Evolutionary conservation across 2,329 filamentous ascomycete genomes (phyloP), one percentile per base, ranked within the genome.

Genomic region (Delphinella strobiligena): DNA sequence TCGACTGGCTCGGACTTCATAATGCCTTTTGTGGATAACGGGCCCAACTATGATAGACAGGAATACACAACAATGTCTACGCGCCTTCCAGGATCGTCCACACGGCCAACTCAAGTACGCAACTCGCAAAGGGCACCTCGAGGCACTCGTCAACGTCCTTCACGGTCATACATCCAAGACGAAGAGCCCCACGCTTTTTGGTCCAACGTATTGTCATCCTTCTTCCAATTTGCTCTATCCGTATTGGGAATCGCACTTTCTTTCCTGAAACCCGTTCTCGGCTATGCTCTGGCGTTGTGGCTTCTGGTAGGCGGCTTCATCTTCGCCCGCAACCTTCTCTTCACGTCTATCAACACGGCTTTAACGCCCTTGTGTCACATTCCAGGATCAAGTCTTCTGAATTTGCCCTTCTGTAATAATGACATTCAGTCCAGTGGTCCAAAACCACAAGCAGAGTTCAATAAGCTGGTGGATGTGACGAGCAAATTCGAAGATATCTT

Each of bases 401-500:
- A 71, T 43, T 61, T 86, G 1, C 72, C 80, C 0, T 81, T 84
- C 49, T 88, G 82, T 47, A n/a, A 15, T 8, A 10, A n/a, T 12
- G 11, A 35, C 48, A 47, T 48, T 44, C 29, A 19, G 38, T 16
- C 34, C 15, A 27, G 7, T 27, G 18, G 24, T 7, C 46, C 55
- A 32, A 43, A 54, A 48, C 47, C 58, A 41, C 50, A 54, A 4
- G 55, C 79, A 33, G 78, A 87, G 51, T 89, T 89, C 48, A 78
- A 85, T 46, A 73, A 79, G 35, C 68, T 93, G 16, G 81, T 91
- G 67, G 69, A 69, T 14, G 74, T 82, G 1, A 84, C 93, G 57
- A 67, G 73, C n/a, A 71, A 78, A 19, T 86, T 93, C 41, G 82
- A 87, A 57, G 74, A 81, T 42, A 76, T 91, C 1, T 61, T 91